Evolutionary conservation across 306 rosid genomes (phyloP).

Genomic region (Quercus alba): DNA sequence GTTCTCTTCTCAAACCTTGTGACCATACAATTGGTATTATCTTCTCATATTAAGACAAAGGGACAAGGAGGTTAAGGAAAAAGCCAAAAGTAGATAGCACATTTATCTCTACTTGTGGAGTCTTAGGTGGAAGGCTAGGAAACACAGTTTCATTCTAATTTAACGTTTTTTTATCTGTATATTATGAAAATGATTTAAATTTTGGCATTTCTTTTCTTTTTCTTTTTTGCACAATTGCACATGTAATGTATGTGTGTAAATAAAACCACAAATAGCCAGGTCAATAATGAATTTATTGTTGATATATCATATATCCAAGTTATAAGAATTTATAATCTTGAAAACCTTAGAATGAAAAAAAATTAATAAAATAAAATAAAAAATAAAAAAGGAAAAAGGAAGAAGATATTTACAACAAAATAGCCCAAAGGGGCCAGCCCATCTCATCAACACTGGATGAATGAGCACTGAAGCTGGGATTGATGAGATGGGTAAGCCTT

Average conservation of each 20-base stretch:
- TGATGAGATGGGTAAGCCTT: no score
- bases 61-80: constrained; percentile 37
- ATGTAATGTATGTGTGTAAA: neutral
- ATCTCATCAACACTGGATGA: no score
- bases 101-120: constrained; percentile 49
- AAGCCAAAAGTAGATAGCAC: constrained; percentile 45
- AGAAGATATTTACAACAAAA: no score
- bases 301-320: no score
- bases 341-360: no score
- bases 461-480: no score
- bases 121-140: constrained; percentile 34
- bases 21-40: constrained; percentile 57
- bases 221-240: neutral
- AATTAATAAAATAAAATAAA: no score
- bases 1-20: constrained; percentile 42
- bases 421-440: no score
- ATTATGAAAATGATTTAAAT: no score
- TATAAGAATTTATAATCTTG: no score
- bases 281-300: neutral
- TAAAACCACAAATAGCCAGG: neutral
- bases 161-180: neutral
- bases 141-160: constrained; percentile 16
- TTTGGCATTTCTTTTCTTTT: neutral
- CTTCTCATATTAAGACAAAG: constrained; percentile 51
- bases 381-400: no score